Evolutionary conservation across 352 stramenopile species (phyloP), one percentile per base, ranked within the genome.

Genomic region (Aphanomyces cochlioides): DNA sequence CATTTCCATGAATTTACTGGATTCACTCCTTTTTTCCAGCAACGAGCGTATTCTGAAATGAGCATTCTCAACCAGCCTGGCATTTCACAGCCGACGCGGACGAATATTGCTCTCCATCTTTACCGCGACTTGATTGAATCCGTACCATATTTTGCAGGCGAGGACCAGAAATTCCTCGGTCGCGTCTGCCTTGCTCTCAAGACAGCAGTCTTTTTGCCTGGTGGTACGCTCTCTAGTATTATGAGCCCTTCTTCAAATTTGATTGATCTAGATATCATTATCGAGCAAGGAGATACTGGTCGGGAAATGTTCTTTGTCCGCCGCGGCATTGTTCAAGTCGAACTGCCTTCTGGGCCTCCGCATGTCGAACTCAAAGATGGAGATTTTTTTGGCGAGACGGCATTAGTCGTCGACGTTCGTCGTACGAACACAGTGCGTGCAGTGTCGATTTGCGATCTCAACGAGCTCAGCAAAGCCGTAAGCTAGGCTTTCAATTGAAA

Each of bases 261-360:
- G 45, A 15, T 19, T n/a, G n/a, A 19, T 12, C 17, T 41, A 61
- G 85, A 92, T 43, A 90, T 79, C 5, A 90, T 90, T 63, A 92
- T 94, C 70, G 89, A 91, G 73, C 84, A 80, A 58, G 81, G 92
- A 56, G 82, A 92, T 41, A 89, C 92, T 15, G 87, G 86, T 67
- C 90, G 89, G 67, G 84, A 92, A 67, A 92, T 95, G 83, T 95
- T 93, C 68, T 92, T 96, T 53, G 79, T 95, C 6, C 82, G 82
- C n/a, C 90, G 90, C 72, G 88, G 88, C 0, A 73, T 92, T n/a
- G 85, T 93, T 0, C 81, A 90, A 59, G 87, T 96, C 61, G 48
- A 89, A 8, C 78, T 93, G 15, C 45, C 45, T 17, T 13, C 7
- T 12, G 40, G 34, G 1, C 36, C 45, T 8, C 78, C 79, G 10